Base-by-base conservation (phyloP, 2,329 filamentous ascomycete species). In the Phymatotrichopsis omnivora region DNA sequence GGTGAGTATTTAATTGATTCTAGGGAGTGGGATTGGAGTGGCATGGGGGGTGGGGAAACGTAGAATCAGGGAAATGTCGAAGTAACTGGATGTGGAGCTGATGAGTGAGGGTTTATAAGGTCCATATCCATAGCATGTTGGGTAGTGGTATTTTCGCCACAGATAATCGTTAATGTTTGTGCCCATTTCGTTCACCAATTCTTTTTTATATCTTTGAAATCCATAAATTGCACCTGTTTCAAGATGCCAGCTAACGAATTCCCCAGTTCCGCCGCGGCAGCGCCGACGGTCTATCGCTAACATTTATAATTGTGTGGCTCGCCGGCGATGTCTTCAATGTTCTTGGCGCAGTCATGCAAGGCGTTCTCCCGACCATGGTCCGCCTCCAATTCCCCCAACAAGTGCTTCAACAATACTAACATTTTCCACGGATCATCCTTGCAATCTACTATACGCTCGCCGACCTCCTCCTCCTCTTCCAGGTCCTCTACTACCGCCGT, bases 121-220 rank as follows among this genome's bases (percentile, higher is more conserved):
- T 94, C 87, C 7, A 87, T 98, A 57, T 94, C 85, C 34, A 95
- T 98, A 61, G 87, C 87, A 39, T 95, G 87, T 63, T 95, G 91
- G 91, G 83, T 96, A 46, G 85, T 96, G 27, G 91, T 98, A 47
- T 98, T 95, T 68, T 91, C 85, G 1, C 91, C 91, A 2, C 91
- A 98, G 58, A 95, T 98, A 58, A 80, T 94, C 57, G 85, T 94
- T 61, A 95, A 95, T 62, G 56, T 58, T 33, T 30, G 50, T 50
- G 6, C 20, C 12, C 14, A 5, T 11, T 25, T n/a, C n/a, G n/a
- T n/a, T n/a, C 17, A 10, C n/a, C n/a, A n/a, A n/a, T n/a, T n/a
- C n/a, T n/a, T n/a, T n/a, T n/a, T n/a, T n/a, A n/a, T n/a, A n/a
- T n/a, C n/a, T n/a, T n/a, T n/a, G n/a, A n/a, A n/a, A n/a, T n/a